These are phyloP conservation scores for Colletotrichum sp. DNA, from an alignment of 2,329 filamentous ascomycete species.

Conservation along the genomic window DNA sequence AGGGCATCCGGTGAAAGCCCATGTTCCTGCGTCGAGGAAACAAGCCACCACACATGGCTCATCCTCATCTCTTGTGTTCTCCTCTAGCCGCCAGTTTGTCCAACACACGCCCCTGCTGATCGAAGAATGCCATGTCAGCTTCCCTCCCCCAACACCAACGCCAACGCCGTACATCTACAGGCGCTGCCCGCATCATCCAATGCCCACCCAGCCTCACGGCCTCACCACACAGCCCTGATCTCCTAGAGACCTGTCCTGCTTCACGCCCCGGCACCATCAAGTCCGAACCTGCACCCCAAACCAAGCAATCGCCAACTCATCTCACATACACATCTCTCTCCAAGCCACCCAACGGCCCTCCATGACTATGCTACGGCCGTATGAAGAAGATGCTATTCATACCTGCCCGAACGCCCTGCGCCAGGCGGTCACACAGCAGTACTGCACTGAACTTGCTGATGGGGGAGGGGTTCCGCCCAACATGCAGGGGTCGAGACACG, in stretches of 20 bases:
- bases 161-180: not conserved
- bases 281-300: not conserved
- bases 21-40: constrained; percentile 8
- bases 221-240: not conserved
- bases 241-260: not conserved
- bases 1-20: not conserved
- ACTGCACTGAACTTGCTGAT: not conserved
- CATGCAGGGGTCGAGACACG: not conserved
- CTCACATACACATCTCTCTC: not conserved
- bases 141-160: not conserved
- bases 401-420: not conserved
- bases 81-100: not conserved
- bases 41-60: not conserved
- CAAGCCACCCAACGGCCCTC: not conserved
- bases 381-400: not conserved
- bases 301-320: not conserved
- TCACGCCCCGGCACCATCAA: not conserved
- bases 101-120: not conserved
- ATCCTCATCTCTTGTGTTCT: not conserved
- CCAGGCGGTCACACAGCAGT: not conserved
- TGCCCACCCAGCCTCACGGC: not conserved
- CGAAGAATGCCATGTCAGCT: not conserved
- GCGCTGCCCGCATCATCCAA: not conserved
- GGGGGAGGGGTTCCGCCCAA: not conserved
- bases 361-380: not conserved